Evolutionary conservation across 2,329 filamentous ascomycete species (phyloP).

Genomic region (Alternaria gaisen): DNA sequence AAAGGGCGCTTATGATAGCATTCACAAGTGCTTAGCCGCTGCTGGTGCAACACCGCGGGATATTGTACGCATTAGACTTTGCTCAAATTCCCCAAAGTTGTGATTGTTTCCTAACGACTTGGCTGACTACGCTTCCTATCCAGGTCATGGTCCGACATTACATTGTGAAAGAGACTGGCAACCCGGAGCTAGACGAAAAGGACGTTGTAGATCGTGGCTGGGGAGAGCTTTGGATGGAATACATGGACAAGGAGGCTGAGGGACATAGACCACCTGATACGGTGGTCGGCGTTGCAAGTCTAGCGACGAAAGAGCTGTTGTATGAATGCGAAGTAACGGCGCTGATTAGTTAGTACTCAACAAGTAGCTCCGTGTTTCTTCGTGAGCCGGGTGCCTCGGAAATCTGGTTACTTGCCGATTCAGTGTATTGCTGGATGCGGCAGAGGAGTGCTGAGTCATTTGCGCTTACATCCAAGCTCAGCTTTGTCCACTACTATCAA

Average conservation of each 20-base stretch:
- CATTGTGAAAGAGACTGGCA: slow-evolving; percentile 46
- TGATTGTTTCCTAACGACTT: not conserved
- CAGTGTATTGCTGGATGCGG: not conserved
- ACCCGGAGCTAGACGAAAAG: slow-evolving; percentile 30
- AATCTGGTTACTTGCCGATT: not conserved
- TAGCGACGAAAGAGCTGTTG: slow-evolving; percentile 41
- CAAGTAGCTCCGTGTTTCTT: not conserved
- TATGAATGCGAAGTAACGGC: slow-evolving; percentile 50
- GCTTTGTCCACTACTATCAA: not conserved
- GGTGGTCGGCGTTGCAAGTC: slow-evolving; percentile 46
- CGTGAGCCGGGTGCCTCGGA: not conserved
- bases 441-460: slow-evolving; percentile 3
- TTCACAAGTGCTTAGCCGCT: slow-evolving; percentile 38
- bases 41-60: slow-evolving; percentile 46
- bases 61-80: slow-evolving; percentile 24
- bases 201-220: slow-evolving; percentile 43
- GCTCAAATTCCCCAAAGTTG: not conserved
- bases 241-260: slow-evolving; percentile 45
- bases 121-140: slow-evolving; percentile 2
- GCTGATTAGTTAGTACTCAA: slow-evolving; percentile 22
- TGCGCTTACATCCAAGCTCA: slow-evolving; percentile 1
- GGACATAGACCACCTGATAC: slow-evolving; percentile 51
- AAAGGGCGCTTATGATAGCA: slow-evolving; percentile 39
- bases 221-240: slow-evolving; percentile 47
- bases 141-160: slow-evolving; percentile 46